phyloP scores from a whole-genome alignment of 2,329 filamentous ascomycete species.

The Penicillium sp. region DNA sequence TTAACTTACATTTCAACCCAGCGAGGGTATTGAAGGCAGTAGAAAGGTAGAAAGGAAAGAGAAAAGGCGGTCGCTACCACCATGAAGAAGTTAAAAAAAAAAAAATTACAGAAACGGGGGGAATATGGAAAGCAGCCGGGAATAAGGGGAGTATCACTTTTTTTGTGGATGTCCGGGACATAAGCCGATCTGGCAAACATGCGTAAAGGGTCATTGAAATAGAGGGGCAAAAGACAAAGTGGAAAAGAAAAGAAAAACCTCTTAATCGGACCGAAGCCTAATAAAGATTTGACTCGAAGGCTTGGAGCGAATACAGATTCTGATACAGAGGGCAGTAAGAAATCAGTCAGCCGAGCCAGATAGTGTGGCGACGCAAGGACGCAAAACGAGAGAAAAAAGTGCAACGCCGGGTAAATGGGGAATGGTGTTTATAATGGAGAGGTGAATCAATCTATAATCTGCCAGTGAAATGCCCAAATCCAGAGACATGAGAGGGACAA shows the following conservation, averaged over 20 bases:
- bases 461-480: conserved; percentile 43
- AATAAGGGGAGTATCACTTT: conserved; percentile 31
- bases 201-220: conserved; percentile 22
- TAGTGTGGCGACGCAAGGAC: conserved; percentile 31
- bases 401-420: conserved; percentile 36
- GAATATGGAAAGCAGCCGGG: conserved; percentile 17
- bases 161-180: conserved; percentile 20
- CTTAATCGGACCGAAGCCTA: conserved; percentile 13
- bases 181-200: conserved; percentile 21
- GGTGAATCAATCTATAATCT: conserved; percentile 44
- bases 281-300: not conserved
- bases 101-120: conserved; percentile 8
- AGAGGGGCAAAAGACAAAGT: conserved; percentile 4
- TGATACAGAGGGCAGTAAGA: conserved; percentile 20
- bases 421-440: conserved; percentile 23
- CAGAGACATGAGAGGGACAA: conserved; percentile 25
- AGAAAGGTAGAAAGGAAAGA: conserved; percentile 4
- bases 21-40: conserved; percentile 11
- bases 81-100: not conserved
- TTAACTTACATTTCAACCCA: conserved; percentile 16
- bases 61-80: conserved; percentile 16
- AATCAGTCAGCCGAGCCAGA: conserved; percentile 31
- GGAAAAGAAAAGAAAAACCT: conserved; percentile 11
- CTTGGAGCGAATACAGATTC: conserved; percentile 8
- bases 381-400: conserved; percentile 29